Evolutionary conservation across 306 rosid species (phyloP).

Genomic region (Purshia tridentata): DNA sequence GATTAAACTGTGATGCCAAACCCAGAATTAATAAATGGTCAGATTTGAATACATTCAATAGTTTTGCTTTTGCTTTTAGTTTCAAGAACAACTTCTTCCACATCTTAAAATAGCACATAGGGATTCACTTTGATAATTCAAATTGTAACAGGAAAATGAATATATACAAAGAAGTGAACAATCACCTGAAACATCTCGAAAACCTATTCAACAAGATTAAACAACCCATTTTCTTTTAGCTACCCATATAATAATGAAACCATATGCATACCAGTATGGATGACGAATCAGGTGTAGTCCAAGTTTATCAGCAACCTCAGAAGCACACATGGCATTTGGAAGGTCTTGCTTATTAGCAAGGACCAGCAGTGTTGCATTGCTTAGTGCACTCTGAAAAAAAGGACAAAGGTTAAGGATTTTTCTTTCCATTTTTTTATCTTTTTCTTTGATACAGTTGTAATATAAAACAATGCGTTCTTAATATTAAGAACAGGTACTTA

Average conservation of each 20-base stretch:
- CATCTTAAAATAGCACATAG: too few species aligned
- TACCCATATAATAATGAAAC: background rate
- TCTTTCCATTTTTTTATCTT: background rate
- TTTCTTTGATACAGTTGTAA: background rate
- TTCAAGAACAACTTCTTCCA: background rate
- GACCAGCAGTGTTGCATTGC: slow-evolving; percentile 37
- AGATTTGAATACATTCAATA: background rate
- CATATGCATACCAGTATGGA: slow-evolving; percentile 33
- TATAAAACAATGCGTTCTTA: background rate
- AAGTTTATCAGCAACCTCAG: slow-evolving; percentile 44
- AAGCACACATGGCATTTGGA: slow-evolving; percentile 37
- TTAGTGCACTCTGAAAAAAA: slow-evolving; percentile 26
- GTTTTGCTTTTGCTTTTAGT: background rate
- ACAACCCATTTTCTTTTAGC: too few species aligned
- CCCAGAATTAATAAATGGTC: background rate
- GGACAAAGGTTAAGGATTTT: background rate
- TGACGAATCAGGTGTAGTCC: slow-evolving; percentile 39
- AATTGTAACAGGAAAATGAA: too few species aligned
- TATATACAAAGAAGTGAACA: too few species aligned
- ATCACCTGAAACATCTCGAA: too few species aligned
- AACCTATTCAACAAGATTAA: too few species aligned
- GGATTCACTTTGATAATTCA: too few species aligned
- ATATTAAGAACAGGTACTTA: background rate
- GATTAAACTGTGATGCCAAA: background rate
- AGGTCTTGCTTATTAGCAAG: slow-evolving; percentile 55